A percentile compares a stretch with the other conserved stretches of the same genome.
Evolutionary conservation across 2,329 filamentous ascomycete species (phyloP).

Genomic region (Trichoderma guizhouense): DNA sequence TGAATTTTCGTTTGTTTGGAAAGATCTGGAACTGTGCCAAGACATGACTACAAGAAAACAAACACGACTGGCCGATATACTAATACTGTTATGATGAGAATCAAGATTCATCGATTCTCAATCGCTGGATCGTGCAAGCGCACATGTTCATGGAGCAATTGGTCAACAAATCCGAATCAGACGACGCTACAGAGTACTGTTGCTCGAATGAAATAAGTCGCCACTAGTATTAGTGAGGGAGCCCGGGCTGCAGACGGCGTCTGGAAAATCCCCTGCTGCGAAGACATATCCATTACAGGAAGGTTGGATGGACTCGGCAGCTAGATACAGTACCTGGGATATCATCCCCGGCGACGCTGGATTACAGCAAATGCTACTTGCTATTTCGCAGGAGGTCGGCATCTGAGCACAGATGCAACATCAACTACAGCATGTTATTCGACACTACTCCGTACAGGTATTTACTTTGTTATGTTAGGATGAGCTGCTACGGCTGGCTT

Average conservation of each 20-base stretch:
- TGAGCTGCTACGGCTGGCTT: not conserved
- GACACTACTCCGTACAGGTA: not conserved
- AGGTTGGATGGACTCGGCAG: constrained; percentile 2
- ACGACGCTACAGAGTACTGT: not conserved
- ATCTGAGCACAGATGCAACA: not conserved
- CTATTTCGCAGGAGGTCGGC: not conserved
- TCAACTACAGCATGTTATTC: not conserved
- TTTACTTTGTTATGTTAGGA: not conserved
- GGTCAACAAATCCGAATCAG: not conserved
- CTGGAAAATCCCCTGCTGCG: not conserved
- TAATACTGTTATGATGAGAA: not conserved
- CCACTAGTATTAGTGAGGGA: not conserved
- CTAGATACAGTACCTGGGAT: not conserved
- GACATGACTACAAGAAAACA: not conserved
- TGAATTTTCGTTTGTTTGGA: not conserved
- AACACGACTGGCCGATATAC: not conserved
- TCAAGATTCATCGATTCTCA: not conserved
- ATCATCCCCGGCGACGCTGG: not conserved
- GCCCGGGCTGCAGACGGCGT: not conserved
- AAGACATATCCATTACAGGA: constrained; percentile 8
- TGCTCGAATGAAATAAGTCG: not conserved
- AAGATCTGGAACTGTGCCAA: constrained; percentile 7
- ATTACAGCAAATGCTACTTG: not conserved
- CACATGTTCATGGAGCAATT: not conserved
- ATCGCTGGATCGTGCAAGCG: not conserved